Conservation (phyloP, 176 grass and related monocot species). For the Zoysia pacifica region DNA sequence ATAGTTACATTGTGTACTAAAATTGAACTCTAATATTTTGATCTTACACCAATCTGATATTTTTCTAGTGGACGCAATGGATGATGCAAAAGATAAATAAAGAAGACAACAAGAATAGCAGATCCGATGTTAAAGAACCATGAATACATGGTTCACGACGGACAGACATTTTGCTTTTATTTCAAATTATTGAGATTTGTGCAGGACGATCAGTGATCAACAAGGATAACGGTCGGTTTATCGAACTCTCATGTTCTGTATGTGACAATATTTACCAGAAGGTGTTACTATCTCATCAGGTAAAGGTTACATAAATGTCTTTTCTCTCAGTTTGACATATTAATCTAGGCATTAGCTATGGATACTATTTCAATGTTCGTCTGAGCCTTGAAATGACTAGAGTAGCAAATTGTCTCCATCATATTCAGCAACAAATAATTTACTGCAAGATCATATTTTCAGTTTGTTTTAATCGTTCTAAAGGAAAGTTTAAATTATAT, state of each 20-base stretch:
- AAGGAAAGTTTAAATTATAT: background rate
- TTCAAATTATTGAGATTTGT: slow-evolving; percentile 70
- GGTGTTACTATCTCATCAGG: slow-evolving; percentile 38
- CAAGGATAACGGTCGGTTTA: slow-evolving; percentile 20
- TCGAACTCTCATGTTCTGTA: slow-evolving; percentile 45
- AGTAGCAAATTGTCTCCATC: background rate
- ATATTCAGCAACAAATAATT: background rate
- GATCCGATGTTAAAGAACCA: background rate
- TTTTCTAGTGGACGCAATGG: slow-evolving; percentile 77
- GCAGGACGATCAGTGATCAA: slow-evolving; percentile 40
- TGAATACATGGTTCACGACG: slow-evolving; percentile 27
- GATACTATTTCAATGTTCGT: background rate
- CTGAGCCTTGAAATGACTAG: background rate
- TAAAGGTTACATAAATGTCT: slow-evolving; percentile 3
- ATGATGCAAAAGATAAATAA: slow-evolving; percentile 41
- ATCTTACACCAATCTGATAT: background rate
- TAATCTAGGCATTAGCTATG: background rate
- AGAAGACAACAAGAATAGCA: background rate
- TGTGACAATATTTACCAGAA: slow-evolving; percentile 39
- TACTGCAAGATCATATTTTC: background rate
- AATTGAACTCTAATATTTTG: slow-evolving; percentile 4
- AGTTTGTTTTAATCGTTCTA: background rate
- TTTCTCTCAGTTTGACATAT: background rate
- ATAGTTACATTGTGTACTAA: background rate
- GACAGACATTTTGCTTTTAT: slow-evolving; percentile 59